Percentiles rank a stretch among this genome's conserved stretches.
phyloP scores from a whole-genome alignment of 495 filamentous ascomycete genomes.

The Neurospora tetrasperma region DNA sequence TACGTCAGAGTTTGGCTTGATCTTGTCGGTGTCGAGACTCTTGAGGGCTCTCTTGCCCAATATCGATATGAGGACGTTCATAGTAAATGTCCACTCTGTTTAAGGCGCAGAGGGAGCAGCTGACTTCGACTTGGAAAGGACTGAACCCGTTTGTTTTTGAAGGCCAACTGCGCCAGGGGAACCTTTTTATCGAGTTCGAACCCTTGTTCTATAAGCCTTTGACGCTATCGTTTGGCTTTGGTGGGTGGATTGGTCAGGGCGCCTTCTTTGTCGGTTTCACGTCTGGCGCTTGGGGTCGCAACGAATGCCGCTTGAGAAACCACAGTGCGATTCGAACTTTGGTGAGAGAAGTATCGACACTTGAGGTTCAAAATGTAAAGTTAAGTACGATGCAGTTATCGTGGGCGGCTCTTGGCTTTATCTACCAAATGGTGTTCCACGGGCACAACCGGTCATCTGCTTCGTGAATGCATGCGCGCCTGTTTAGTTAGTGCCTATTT shows the following conservation, averaged over 20 bases:
- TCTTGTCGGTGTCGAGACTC: slow-evolving; percentile 54
- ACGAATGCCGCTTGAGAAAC: not conserved
- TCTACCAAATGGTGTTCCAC: not conserved
- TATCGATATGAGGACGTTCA: slow-evolving; percentile 31
- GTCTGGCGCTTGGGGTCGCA: slow-evolving; percentile 2
- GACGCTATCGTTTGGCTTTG: slow-evolving; percentile 5
- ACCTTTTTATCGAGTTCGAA: slow-evolving; percentile 3
- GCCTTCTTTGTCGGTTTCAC: slow-evolving; percentile 16
- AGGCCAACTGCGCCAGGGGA: not conserved
- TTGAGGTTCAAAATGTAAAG: not conserved
- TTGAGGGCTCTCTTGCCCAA: slow-evolving; percentile 57
- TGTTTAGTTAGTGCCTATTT: not conserved
- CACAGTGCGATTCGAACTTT: not conserved
- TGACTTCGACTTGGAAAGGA: not conserved
- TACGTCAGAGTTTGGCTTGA: slow-evolving; percentile 62
- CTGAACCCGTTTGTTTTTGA: not conserved
- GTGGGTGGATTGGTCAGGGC: slow-evolving; percentile 9
- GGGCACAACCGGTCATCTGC: not conserved
- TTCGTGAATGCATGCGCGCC: slow-evolving; percentile 1
- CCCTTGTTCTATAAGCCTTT: slow-evolving; percentile 4
- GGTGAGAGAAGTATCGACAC: not conserved
- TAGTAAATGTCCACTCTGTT: slow-evolving; percentile 5
- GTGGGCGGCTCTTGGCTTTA: slow-evolving; percentile 1
- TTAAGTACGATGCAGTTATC: not conserved
- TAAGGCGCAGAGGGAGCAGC: not conserved